Evolutionary conservation across 345 rosid genomes (phyloP).

Genomic region (Pistacia atlantica): DNA sequence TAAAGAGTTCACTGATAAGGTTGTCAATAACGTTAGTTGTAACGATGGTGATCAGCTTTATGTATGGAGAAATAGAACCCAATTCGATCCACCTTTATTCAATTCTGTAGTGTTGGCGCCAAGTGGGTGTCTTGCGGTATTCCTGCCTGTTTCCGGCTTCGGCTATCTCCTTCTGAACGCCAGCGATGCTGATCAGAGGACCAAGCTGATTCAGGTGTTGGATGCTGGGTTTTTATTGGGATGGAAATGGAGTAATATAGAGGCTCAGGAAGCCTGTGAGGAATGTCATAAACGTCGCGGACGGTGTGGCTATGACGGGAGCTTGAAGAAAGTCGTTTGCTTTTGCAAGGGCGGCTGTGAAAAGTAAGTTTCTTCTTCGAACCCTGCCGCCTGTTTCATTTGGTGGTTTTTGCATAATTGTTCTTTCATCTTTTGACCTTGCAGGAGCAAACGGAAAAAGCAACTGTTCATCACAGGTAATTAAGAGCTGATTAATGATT

Average conservation of each 20-base stretch:
- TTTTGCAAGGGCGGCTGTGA: constrained; percentile 15
- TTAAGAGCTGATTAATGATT: no score
- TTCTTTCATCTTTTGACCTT: no score
- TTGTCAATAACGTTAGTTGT: constrained; percentile 21
- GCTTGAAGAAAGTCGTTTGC: constrained; percentile 16
- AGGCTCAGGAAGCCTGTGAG: constrained; percentile 11
- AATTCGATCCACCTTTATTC: not conserved
- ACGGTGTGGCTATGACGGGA: constrained; percentile 32
- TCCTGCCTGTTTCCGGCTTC: constrained; percentile 23
- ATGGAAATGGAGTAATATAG: no score
- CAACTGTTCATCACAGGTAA: no score
- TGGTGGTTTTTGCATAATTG: no score
- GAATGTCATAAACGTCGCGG: constrained; percentile 17
- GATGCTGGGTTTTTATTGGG: constrained; percentile 32
- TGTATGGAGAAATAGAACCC: not conserved
- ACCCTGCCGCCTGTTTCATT: no score
- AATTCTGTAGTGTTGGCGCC: constrained; percentile 1
- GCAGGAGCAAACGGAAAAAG: no score
- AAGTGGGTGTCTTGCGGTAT: constrained; percentile 15
- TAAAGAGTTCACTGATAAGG: constrained; percentile 2
- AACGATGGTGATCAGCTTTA: not conserved
- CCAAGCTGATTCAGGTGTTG: constrained; percentile 5
- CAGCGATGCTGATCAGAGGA: not conserved
- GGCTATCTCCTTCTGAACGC: not conserved
- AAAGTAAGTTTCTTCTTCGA: constrained; percentile 18